phyloP scores from a whole-genome alignment of 805 yeast genomes.

The Saccharomycopsis fermentans region DNA sequence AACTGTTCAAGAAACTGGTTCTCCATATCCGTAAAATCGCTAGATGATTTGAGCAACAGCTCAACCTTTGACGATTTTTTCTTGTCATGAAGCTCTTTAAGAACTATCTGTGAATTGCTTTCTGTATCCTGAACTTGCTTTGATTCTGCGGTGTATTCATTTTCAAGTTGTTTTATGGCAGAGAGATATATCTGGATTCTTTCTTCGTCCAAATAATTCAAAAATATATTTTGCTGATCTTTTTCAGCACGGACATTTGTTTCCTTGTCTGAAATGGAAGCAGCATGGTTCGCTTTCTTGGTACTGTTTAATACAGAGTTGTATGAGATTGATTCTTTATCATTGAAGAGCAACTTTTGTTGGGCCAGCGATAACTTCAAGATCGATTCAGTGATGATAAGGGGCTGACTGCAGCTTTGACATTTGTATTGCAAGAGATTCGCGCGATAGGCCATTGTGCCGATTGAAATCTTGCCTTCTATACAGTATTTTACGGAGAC shows the following conservation, averaged over 20 bases:
- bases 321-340: constrained; percentile 24
- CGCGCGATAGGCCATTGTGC: neutral
- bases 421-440: constrained; percentile 24
- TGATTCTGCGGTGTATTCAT: neutral
- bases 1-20: constrained; percentile 2
- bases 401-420: constrained; percentile 36
- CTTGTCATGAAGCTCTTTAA: neutral
- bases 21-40: constrained; percentile 2
- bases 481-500: too few relatives aligned
- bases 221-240: neutral
- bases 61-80: neutral
- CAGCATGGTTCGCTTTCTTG: constrained; percentile 16
- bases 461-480: neutral
- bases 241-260: constrained; percentile 19
- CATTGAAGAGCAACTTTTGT: constrained; percentile 24
- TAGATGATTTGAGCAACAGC: neutral
- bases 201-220: neutral
- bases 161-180: constrained; percentile 5
- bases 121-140: neutral
- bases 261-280: neutral
- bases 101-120: neutral
- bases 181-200: constrained; percentile 2
- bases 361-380: constrained; percentile 35
- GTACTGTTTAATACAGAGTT: constrained; percentile 18
- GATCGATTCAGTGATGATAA: constrained; percentile 35